phyloP scores from a whole-genome alignment of 176 grass and related monocot species.

The Cymbopogon citratus region DNA sequence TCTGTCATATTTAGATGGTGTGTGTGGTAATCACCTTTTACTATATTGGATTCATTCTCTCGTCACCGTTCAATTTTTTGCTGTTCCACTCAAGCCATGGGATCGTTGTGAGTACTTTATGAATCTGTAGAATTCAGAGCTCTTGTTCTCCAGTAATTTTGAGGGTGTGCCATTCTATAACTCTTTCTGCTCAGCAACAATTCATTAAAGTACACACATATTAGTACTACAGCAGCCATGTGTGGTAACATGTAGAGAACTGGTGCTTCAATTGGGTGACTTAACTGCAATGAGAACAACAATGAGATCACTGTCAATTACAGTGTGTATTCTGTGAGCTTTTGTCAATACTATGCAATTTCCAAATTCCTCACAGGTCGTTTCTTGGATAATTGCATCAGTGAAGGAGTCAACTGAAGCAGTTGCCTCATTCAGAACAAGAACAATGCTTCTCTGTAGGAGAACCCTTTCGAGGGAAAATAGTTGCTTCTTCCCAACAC shows the following conservation, averaged over 20 bases:
- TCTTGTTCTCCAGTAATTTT: too few relatives aligned
- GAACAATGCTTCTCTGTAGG: conserved; percentile 71
- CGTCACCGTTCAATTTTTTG: neutral
- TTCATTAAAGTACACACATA: too few relatives aligned
- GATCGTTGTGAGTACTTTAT: too few relatives aligned
- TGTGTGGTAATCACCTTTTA: neutral
- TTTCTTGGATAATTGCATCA: conserved; percentile 74
- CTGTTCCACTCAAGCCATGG: conserved; percentile 25
- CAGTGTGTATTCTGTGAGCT: conserved; percentile 86
- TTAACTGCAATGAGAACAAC: conserved; percentile 30
- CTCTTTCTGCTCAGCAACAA: too few relatives aligned
- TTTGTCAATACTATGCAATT: conserved; percentile 70
- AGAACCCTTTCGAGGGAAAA: conserved; percentile 88
- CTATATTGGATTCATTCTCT: neutral
- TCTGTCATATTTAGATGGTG: neutral
- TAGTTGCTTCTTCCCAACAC: conserved; percentile 71
- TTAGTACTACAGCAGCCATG: too few relatives aligned
- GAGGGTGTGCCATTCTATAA: too few relatives aligned
- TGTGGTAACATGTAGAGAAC: too few relatives aligned
- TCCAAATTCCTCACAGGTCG: conserved; percentile 54
- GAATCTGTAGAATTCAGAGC: too few relatives aligned
- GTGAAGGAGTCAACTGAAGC: conserved; percentile 87
- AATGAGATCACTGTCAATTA: conserved; percentile 89
- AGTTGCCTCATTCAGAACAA: conserved; percentile 83
- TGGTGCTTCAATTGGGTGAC: too few relatives aligned